Conservation (phyloP, 768 basidiomycete species). For the Harrya chromipes region DNA sequence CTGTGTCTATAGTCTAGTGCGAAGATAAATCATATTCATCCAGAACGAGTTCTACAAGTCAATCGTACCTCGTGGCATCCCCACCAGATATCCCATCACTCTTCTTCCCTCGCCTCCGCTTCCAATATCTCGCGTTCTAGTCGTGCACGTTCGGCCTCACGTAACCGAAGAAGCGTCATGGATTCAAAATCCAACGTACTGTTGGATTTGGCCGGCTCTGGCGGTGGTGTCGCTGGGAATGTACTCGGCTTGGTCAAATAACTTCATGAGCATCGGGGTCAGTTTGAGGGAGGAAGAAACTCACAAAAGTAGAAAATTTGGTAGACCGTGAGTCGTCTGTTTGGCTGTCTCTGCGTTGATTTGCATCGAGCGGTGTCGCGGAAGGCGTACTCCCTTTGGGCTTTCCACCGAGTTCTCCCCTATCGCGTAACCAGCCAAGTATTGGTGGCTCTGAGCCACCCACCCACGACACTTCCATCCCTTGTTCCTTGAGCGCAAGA, state of each 20-base stretch:
- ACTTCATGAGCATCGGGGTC: conserved; percentile 3
- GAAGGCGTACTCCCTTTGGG: conserved; percentile 5
- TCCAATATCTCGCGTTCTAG: conserved; percentile 76
- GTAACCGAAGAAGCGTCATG: conserved; percentile 72
- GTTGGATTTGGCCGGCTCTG: conserved; percentile 23
- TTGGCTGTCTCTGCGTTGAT: neutral
- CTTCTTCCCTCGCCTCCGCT: conserved; percentile 47
- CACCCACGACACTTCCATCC: conserved; percentile 72
- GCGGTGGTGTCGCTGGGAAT: conserved; percentile 12
- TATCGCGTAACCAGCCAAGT: conserved; percentile 68
- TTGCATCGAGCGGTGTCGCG: conserved; percentile 23
- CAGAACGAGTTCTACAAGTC: conserved; percentile 5
- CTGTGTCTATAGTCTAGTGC: neutral
- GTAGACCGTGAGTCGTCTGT: conserved; percentile 12
- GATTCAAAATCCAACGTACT: conserved; percentile 72
- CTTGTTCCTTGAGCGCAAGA: conserved; percentile 49
- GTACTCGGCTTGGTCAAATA: conserved; percentile 18
- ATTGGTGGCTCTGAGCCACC: conserved; percentile 69
- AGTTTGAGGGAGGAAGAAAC: neutral
- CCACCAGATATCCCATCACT: neutral
- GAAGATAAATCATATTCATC: conserved; percentile 6
- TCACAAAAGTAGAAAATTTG: conserved; percentile 45
- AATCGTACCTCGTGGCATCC: conserved; percentile 11
- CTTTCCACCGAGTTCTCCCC: conserved; percentile 54
- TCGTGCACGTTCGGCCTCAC: conserved; percentile 76